Percentiles rank a stretch among this genome's conserved stretches.
Conservation (phyloP, 1,284 basidiomycete genomes). For the Butyriboletus appendiculatus region DNA sequence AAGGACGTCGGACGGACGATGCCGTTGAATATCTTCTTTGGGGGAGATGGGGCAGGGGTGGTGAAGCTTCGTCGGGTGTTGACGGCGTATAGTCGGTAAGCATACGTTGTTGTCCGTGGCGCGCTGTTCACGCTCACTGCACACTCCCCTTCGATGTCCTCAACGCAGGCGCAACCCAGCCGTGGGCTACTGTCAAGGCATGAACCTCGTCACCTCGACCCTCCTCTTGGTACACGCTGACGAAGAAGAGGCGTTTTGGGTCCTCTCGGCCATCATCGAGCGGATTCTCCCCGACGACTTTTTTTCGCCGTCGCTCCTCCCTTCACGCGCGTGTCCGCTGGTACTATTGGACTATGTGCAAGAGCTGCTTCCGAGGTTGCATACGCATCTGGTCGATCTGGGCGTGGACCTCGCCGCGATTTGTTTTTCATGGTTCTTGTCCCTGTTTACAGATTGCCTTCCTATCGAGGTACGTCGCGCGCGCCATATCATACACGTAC, state of each 20-base stretch:
- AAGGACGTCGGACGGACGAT: slow-evolving; percentile 94
- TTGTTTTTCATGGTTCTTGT: slow-evolving; percentile 98
- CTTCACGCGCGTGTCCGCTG: slow-evolving; percentile 91
- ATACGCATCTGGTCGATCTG: slow-evolving; percentile 74
- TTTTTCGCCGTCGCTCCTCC: slow-evolving; percentile 81
- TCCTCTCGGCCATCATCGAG: slow-evolving; percentile 87
- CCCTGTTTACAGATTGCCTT: slow-evolving; percentile 93
- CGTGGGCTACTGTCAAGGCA: slow-evolving; percentile 91
- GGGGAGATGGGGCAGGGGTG: slow-evolving; percentile 92
- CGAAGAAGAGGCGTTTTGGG: slow-evolving; percentile 98
- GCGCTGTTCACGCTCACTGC: slow-evolving; percentile 4
- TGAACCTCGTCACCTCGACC: slow-evolving; percentile 96
- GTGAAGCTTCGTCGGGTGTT: slow-evolving; percentile 89
- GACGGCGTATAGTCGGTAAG: slow-evolving; percentile 88
- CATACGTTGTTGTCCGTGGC: slow-evolving; percentile 1
- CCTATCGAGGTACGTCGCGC: slow-evolving; percentile 79
- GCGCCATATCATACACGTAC: too few species aligned
- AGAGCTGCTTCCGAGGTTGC: slow-evolving; percentile 75
- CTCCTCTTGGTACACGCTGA: slow-evolving; percentile 90
- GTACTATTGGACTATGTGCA: slow-evolving; percentile 89
- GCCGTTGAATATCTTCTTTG: slow-evolving; percentile 97
- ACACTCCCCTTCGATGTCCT: background rate
- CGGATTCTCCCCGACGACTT: slow-evolving; percentile 81
- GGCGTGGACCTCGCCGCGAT: slow-evolving; percentile 92
- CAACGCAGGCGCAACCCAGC: slow-evolving; percentile 70